Conservation (phyloP, 805 yeast species). For the Cyberlindnera xishuangbannaensis region DNA sequence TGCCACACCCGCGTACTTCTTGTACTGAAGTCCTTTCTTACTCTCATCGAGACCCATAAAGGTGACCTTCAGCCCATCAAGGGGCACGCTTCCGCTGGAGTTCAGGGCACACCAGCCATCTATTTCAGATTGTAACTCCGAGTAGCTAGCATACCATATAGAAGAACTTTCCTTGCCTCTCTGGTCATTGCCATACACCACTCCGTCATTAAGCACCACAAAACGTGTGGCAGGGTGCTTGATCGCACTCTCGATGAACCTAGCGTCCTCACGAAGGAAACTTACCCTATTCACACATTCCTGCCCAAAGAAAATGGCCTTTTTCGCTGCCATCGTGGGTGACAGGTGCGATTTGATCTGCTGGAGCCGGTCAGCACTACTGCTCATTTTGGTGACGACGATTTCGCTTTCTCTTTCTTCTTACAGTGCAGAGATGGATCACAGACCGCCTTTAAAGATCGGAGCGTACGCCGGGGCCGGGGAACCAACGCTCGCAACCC, state of each 20-base stretch:
- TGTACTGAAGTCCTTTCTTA: slow-evolving; percentile 33
- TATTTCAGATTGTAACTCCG: slow-evolving; percentile 7
- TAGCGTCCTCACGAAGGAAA: slow-evolving; percentile 46
- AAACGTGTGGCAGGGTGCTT: slow-evolving; percentile 37
- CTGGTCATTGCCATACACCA: slow-evolving; percentile 10
- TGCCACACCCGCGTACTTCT: slow-evolving; percentile 54
- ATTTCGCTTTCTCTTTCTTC: too few relatives aligned
- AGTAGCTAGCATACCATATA: slow-evolving; percentile 15
- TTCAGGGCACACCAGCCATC: slow-evolving; percentile 15
- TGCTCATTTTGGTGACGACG: too few relatives aligned
- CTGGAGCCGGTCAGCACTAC: slow-evolving; percentile 3
- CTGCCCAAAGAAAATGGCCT: slow-evolving; percentile 44
- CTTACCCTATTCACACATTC: slow-evolving; percentile 54
- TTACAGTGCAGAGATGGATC: too few relatives aligned
- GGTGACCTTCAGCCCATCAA: slow-evolving; percentile 35
- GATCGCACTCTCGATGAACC: slow-evolving; percentile 39
- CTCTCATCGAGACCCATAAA: slow-evolving; percentile 46
- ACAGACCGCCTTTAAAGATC: too few relatives aligned
- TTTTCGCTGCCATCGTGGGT: background rate
- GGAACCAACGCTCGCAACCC: too few relatives aligned
- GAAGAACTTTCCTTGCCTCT: background rate
- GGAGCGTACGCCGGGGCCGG: too few relatives aligned
- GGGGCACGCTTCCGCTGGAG: slow-evolving; percentile 7
- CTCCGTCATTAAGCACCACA: slow-evolving; percentile 30
- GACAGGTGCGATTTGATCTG: slow-evolving; percentile 5